A percentile compares a stretch with the other conserved stretches of the same genome.
These are phyloP conservation scores for Talaromyces borbonicus DNA, from an alignment of 495 filamentous ascomycete species.

Conservation along the genomic window DNA sequence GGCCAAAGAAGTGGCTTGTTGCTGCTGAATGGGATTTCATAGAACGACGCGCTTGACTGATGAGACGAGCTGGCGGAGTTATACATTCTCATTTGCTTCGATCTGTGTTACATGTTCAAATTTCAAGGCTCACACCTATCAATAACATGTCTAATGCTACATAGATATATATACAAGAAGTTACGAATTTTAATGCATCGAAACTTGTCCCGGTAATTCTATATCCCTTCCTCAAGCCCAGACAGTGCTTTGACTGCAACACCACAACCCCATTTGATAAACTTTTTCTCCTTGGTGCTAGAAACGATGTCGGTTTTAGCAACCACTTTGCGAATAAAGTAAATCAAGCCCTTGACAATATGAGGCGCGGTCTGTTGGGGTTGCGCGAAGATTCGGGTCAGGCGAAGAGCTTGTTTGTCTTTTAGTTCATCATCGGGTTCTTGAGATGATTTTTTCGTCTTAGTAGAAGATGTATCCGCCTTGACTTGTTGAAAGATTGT, in stretches of 20 bases:
- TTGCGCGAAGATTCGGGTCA: constrained; percentile 48
- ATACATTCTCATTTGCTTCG: too few relatives aligned
- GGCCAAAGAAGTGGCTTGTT: constrained; percentile 22
- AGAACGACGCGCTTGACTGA: background rate
- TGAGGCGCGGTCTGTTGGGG: constrained; percentile 45
- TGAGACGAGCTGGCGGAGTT: background rate
- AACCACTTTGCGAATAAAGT: constrained; percentile 69
- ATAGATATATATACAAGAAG: background rate
- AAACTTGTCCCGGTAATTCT: too few relatives aligned
- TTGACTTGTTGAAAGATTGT: constrained; percentile 59
- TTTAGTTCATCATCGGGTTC: constrained; percentile 19
- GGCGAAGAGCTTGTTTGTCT: constrained; percentile 36
- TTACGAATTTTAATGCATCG: background rate
- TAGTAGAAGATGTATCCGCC: constrained; percentile 19
- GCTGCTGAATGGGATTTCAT: constrained; percentile 35
- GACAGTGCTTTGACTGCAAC: constrained; percentile 51
- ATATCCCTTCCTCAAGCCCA: constrained; percentile 34
- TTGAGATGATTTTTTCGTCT: constrained; percentile 16
- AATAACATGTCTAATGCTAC: background rate
- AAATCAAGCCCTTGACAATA: constrained; percentile 61
- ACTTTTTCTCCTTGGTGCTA: constrained; percentile 44
- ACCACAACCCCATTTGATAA: constrained; percentile 62
- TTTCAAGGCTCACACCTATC: too few relatives aligned
- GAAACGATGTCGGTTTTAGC: constrained; percentile 61
- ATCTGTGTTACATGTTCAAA: too few relatives aligned